Percentiles rank a stretch among this genome's conserved stretches.
Conservation (phyloP, 192 early-diverging fungal species). For the Rhizophagus sp. region DNA sequence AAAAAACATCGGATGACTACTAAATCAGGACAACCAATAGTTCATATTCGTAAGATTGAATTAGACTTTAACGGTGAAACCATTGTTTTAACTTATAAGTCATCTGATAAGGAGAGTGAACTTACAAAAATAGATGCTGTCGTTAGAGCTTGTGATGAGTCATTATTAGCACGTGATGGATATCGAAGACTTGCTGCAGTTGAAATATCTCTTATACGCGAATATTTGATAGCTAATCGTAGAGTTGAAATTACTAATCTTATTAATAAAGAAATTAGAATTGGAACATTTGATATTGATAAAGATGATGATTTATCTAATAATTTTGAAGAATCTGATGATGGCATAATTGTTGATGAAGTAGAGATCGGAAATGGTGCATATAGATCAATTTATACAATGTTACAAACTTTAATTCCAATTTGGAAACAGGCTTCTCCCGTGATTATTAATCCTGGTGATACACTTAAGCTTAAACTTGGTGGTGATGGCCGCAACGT, state of each 20-base stretch:
- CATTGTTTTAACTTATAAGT: neutral
- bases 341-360: no score
- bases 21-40: neutral
- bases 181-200: neutral
- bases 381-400: no score
- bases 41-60: neutral
- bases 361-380: no score
- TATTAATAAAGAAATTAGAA: neutral
- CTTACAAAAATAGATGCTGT: neutral
- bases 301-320: no score
- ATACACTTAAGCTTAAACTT: neutral
- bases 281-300: neutral
- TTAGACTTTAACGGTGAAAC: neutral
- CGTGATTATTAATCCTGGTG: no score
- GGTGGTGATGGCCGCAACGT: neutral
- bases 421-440: neutral
- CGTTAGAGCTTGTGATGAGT: constrained; percentile 4
- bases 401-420: neutral
- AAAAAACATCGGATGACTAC: neutral
- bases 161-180: neutral
- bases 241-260: neutral
- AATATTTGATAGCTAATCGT: neutral
- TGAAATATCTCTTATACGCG: neutral
- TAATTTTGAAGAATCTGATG: no score
- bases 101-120: neutral